Base-by-base conservation (phyloP, 805 yeast species). In the Metschnikowia dekortorum region DNA sequence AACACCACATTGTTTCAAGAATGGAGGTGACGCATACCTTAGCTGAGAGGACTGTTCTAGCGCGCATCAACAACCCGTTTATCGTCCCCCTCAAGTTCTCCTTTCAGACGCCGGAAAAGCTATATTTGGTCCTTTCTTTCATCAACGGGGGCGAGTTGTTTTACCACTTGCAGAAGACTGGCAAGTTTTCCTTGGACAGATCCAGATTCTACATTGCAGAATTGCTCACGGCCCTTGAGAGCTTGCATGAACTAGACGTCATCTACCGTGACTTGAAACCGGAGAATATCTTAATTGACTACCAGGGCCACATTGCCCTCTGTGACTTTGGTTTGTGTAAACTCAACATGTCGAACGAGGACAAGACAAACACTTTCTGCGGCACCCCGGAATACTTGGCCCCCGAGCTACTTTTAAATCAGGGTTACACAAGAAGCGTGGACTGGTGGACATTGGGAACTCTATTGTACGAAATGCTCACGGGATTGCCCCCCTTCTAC, bases 381-480 rank as follows among this genome's bases (percentile, higher is more conserved):
- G 99, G 99, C 38, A 94, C 99, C 0, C 98, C 98, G 0, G 98
- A 94, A 69, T 94, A 94, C 68, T 75, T 94, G 58, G 97, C 98
- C 1, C 99, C 99, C 1, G 99, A 94, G 69, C 74, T 94, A 58
- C 73, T 94, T 44, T 74, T 90, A 60, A 94, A 95, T 44, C 90
- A 88, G 65, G 98, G 98, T 1, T 94, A 94, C 68, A 90, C 98
- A 2, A 84, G 96, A 66, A 86, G 87, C 8, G 98, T 94, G 22
- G 99, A 94, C 69, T 94, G 97, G 92, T 94, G 99, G 99, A 94
- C 99, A 1, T 75, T 94, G 59, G 99, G 99, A 39, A 91, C 92
- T 14, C 75, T 94, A 48, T 74, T 94, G 41, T 94, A 89, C 66
- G 99, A 92, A 64, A 94, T 94, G 99, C 75, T 94, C 53, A 90